These are phyloP conservation scores for Ophiostoma pallidulum DNA, from an alignment of 2,329 filamentous ascomycete genomes.

Conservation along the genomic window DNA sequence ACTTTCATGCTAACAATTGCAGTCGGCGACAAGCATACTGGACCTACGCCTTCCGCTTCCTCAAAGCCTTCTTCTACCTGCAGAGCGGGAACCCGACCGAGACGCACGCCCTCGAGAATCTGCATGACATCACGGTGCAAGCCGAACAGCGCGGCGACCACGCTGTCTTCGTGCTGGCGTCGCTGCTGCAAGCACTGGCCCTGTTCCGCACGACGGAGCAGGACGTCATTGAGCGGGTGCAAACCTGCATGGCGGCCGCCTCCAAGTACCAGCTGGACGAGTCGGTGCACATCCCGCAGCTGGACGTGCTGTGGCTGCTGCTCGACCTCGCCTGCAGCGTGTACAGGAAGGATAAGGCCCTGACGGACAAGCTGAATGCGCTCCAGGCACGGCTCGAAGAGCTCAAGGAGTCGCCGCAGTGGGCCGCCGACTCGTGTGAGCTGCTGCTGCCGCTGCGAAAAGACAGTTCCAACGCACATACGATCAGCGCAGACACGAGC, in stretches of 20 bases:
- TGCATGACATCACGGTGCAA: slow-evolving; percentile 52
- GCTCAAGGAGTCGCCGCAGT: slow-evolving; percentile 34
- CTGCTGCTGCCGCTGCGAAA: slow-evolving; percentile 48
- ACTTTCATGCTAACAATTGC: slow-evolving; percentile 17
- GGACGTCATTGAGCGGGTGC: slow-evolving; percentile 60
- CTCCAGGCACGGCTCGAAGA: slow-evolving; percentile 56
- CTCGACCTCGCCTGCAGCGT: slow-evolving; percentile 63
- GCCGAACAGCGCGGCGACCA: slow-evolving; percentile 53
- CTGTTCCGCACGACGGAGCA: slow-evolving; percentile 55
- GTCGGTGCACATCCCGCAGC: slow-evolving; percentile 53
- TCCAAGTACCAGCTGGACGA: slow-evolving; percentile 61
- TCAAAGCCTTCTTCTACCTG: slow-evolving; percentile 61
- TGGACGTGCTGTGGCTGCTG: slow-evolving; percentile 55
- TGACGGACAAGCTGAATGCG: slow-evolving; percentile 49
- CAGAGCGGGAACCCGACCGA: slow-evolving; percentile 53
- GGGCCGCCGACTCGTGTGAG: slow-evolving; percentile 38
- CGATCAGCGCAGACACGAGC: slow-evolving; percentile 48
- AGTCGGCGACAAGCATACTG: slow-evolving; percentile 57
- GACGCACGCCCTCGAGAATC: slow-evolving; percentile 54
- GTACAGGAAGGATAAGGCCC: slow-evolving; percentile 49
- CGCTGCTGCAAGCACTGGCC: slow-evolving; percentile 59
- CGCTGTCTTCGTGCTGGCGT: slow-evolving; percentile 55
- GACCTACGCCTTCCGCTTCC: slow-evolving; percentile 67
- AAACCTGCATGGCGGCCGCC: slow-evolving; percentile 64
- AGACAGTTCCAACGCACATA: slow-evolving; percentile 35